These are phyloP conservation scores for Mercurialis annua DNA, from an alignment of 345 rosid species.

Conservation along the genomic window DNA sequence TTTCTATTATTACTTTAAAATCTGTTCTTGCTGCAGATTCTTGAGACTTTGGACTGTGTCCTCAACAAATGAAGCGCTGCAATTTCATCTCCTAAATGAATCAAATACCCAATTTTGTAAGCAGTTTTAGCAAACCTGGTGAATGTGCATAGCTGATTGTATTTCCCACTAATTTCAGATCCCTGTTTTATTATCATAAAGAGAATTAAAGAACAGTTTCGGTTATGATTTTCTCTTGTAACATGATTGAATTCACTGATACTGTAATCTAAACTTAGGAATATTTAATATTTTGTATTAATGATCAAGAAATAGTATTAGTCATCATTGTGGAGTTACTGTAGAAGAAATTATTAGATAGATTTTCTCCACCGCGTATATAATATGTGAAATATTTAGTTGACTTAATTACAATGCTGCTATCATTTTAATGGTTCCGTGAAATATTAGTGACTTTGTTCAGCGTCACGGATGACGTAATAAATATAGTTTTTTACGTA, in stretches of 20 bases:
- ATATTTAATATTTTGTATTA: background rate
- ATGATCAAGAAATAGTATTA: background rate
- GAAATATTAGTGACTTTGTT: background rate
- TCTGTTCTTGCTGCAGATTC: background rate
- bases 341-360: no score
- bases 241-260: no score
- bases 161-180: background rate
- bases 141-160: background rate
- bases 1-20: background rate
- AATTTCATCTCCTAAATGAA: background rate
- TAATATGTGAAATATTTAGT: no score
- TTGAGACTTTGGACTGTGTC: constrained; percentile 1
- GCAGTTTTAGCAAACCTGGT: background rate
- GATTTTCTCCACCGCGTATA: no score
- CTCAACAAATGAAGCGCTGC: background rate
- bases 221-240: no score
- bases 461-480: background rate
- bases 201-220: background rate
- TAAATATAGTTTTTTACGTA: background rate
- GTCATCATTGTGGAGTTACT: no score
- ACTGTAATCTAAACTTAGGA: background rate
- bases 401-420: no score
- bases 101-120: constrained; percentile 1
- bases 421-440: no score
- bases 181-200: background rate